Percentiles rank a stretch among this genome's conserved stretches.
Conservation (phyloP, 768 basidiomycete species). For the Boletus rubroflammeus region DNA sequence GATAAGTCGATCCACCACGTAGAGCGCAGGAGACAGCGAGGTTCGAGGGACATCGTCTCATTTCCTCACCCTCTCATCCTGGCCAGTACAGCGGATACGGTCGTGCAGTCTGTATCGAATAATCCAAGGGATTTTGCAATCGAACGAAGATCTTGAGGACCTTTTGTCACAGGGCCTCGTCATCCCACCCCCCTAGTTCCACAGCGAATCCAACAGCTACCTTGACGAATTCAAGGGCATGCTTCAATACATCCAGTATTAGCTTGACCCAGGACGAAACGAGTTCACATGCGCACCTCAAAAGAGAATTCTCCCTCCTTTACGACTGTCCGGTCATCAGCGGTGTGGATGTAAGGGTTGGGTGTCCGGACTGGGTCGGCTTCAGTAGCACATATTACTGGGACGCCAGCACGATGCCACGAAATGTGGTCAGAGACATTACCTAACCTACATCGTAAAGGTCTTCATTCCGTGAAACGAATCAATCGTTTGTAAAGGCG, state of each 20-base stretch:
- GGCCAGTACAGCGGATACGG: not conserved
- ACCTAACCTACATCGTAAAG: constrained; percentile 19
- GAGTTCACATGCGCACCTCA: constrained; percentile 19
- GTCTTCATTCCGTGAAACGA: not conserved
- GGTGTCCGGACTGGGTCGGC: constrained; percentile 37
- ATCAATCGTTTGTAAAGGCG: not conserved
- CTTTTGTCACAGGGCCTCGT: constrained; percentile 1
- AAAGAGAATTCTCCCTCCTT: constrained; percentile 41
- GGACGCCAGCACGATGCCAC: constrained; percentile 42
- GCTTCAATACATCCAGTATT: constrained; percentile 15
- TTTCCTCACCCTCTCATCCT: no score
- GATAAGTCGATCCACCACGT: no score
- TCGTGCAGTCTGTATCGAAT: not conserved
- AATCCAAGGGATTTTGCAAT: not conserved
- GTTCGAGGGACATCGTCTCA: no score
- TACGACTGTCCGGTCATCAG: constrained; percentile 22
- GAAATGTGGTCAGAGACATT: constrained; percentile 47
- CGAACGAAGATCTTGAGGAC: not conserved
- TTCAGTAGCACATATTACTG: constrained; percentile 42
- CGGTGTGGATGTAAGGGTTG: constrained; percentile 43
- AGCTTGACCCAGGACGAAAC: not conserved
- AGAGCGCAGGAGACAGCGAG: no score
- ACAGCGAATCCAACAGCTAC: constrained; percentile 55
- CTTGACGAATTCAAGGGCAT: constrained; percentile 60
- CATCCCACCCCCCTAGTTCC: constrained; percentile 38